Conservation (phyloP, 768 basidiomycete species). For the Boletus rubescentipes region DNA sequence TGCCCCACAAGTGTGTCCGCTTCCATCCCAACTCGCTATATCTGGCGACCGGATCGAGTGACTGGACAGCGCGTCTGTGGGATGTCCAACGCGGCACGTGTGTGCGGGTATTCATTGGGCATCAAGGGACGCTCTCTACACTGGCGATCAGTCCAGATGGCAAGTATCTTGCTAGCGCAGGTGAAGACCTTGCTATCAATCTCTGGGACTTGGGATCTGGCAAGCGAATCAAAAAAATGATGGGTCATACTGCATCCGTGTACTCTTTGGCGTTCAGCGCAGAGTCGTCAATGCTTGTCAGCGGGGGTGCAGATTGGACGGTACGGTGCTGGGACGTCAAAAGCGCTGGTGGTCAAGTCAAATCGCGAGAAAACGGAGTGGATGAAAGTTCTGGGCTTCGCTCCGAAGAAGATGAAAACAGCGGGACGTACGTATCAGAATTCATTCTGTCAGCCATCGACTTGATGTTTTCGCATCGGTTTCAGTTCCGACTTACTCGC, state of each 20-base stretch:
- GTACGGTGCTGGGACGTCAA: constrained; percentile 99
- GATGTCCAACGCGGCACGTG: constrained; percentile 96
- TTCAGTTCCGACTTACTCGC: constrained; percentile 79
- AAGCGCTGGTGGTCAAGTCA: constrained; percentile 63
- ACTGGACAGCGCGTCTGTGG: constrained; percentile 96
- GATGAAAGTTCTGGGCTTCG: constrained; percentile 33
- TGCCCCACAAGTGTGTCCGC: constrained; percentile 69
- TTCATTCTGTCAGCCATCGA: not conserved
- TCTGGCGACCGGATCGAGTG: constrained; percentile 94
- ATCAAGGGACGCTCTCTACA: constrained; percentile 83
- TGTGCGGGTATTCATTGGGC: constrained; percentile 93
- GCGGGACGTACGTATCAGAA: constrained; percentile 63
- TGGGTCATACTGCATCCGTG: constrained; percentile 85
- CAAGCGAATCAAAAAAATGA: constrained; percentile 93
- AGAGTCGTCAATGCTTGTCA: constrained; percentile 87
- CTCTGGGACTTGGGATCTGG: constrained; percentile 98
- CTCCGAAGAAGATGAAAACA: constrained; percentile 49
- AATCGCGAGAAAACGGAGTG: constrained; percentile 56
- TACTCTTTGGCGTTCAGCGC: constrained; percentile 90
- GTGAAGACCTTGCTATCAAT: constrained; percentile 90
- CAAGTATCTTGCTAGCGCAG: constrained; percentile 88
- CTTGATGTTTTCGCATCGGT: constrained; percentile 4
- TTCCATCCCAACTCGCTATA: constrained; percentile 99
- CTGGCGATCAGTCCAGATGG: constrained; percentile 94
- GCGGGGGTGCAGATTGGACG: constrained; percentile 92